These are phyloP conservation scores for Funneliformis mosseae DNA, from an alignment of 192 early-diverging fungal genomes.

Conservation along the genomic window DNA sequence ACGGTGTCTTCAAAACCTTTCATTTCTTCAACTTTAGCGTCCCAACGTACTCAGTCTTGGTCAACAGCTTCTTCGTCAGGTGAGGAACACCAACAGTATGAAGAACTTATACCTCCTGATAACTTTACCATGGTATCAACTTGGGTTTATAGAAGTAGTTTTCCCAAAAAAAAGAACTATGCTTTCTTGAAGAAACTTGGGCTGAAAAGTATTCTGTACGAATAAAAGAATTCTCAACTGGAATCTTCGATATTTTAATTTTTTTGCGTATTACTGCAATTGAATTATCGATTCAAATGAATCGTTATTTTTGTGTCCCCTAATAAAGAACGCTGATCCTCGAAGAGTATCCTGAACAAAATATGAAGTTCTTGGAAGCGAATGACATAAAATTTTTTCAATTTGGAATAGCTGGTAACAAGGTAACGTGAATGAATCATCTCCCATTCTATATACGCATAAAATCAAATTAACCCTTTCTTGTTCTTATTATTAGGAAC, in stretches of 20 bases:
- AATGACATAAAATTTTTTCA: constrained; percentile 84
- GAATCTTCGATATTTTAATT: background rate
- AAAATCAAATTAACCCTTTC: background rate
- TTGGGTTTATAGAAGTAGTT: constrained; percentile 92
- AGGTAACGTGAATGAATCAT: constrained; percentile 53
- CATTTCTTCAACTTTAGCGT: background rate
- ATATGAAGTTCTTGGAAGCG: constrained; percentile 79
- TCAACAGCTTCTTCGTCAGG: constrained; percentile 9
- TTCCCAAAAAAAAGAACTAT: constrained; percentile 92
- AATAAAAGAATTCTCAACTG: constrained; percentile 8
- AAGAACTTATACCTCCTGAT: constrained; percentile 83
- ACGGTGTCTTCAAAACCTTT: background rate
- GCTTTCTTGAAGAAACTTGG: constrained; percentile 86
- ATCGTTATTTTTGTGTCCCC: background rate
- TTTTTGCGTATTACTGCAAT: background rate
- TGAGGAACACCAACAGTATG: constrained; percentile 49
- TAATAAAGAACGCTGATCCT: constrained; percentile 78
- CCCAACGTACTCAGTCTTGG: constrained; percentile 16
- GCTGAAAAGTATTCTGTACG: constrained; percentile 85
- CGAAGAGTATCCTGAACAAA: constrained; percentile 90
- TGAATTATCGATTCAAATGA: background rate
- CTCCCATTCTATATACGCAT: background rate
- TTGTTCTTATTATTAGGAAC: background rate
- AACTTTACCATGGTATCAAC: constrained; percentile 97
- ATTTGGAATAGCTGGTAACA: constrained; percentile 90